Base-by-base conservation (phyloP, 2,329 filamentous ascomycete genomes). In the Leptoxyphium fumago region DNA sequence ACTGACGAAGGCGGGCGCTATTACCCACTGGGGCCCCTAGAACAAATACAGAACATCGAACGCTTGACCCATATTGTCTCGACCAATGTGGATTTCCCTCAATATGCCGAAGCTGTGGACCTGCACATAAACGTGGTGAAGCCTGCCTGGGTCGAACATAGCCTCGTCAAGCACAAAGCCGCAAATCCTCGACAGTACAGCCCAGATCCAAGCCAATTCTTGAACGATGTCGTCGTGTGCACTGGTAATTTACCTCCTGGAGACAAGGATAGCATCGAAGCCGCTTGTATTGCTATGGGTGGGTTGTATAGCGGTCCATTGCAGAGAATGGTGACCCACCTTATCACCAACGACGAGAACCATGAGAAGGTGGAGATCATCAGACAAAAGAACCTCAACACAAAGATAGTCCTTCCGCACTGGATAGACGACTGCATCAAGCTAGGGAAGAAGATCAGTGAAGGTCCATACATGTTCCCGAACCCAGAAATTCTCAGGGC, bases 371-470 rank as follows among this genome's bases (percentile, higher is more conserved):
- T 81, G 48, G 58, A 72, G 48, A 60, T 76, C 43, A 82, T 80
- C 1, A 51, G 69, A 38, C 67, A 72, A 8, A 93, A 80, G 61
- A 74, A 73, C 2, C 69, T 84, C 43, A 78, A 77, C 44, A 78
- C 78, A 62, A 88, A 86, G 63, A 82, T 95, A 46, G 84, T 98
- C 14, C 70, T 98, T 43, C 91, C 91, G 32, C 91, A 96, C 59
- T 96, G 91, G 87, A 95, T 98, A 58, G 89, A 96, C 54, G 89
- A 95, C 60, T 98, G 91, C 64, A 75, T 98, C 52, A 91, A 84
- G 63, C 76, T 98, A 26, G 88, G 89, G 41, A 88, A 86, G 62
- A 79, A 84, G 46, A 95, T 98, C 53, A 82, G 85, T 53, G 91
- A 98, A 61, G 68, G 71, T 6, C 91, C 91, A 1, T 98, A 98